phyloP scores from a whole-genome alignment of 257 asterid species.

The Nicotiana otophora region DNA sequence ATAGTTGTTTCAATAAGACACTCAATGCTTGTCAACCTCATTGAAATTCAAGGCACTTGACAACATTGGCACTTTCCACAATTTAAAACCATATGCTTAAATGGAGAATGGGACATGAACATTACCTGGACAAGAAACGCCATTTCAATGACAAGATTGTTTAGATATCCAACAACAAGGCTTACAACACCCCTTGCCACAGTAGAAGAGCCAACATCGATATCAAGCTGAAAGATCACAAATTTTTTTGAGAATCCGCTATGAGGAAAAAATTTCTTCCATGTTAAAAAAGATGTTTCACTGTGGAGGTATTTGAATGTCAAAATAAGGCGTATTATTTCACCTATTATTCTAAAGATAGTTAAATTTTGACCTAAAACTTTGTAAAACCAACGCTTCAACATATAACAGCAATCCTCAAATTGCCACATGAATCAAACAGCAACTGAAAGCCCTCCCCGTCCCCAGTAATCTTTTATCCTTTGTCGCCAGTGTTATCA shows the following conservation, averaged over 20 bases:
- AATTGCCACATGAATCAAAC: neutral
- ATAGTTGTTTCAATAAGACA: neutral
- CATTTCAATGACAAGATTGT: constrained; percentile 83
- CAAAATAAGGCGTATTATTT: neutral
- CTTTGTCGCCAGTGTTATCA: too few relatives aligned
- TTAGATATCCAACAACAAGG: constrained; percentile 88
- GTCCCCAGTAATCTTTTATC: neutral
- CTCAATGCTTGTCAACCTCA: neutral
- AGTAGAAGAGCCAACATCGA: constrained; percentile 82
- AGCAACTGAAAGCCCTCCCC: neutral
- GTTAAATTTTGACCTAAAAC: neutral
- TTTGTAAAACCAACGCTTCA: neutral
- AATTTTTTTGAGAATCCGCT: neutral
- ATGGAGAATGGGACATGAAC: neutral
- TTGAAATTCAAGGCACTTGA: neutral
- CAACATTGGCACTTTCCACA: neutral
- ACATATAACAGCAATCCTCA: neutral
- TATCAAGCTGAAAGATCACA: constrained; percentile 51
- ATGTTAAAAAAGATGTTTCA: neutral
- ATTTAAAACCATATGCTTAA: neutral
- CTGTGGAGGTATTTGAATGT: neutral
- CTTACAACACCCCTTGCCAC: constrained; percentile 84
- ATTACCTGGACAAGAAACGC: constrained; percentile 88
- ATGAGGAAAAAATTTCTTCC: neutral
- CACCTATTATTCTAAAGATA: neutral